Evolutionary conservation across 257 asterid species (phyloP).

Genomic region (Solanum neorickii): DNA sequence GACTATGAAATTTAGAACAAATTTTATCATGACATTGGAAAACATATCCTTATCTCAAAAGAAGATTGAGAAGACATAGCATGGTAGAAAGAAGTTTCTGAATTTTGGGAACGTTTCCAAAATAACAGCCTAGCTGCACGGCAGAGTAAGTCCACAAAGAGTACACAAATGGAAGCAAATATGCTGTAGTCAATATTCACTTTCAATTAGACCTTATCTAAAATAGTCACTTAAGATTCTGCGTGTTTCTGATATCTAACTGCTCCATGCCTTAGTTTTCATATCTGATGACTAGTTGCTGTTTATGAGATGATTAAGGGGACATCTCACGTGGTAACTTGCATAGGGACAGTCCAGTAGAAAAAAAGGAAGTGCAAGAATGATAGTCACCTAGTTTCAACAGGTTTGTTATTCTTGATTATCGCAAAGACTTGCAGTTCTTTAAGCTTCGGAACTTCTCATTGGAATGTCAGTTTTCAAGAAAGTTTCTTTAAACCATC

Average conservation of each 20-base stretch:
- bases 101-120: no score
- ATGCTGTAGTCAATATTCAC: neutral
- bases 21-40: no score
- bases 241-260: neutral
- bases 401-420: constrained; percentile 12
- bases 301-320: neutral
- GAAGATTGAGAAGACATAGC: no score
- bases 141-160: neutral
- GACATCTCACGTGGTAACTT: neutral
- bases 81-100: no score
- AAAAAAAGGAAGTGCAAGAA: constrained; percentile 3
- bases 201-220: neutral
- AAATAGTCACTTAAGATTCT: neutral
- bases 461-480: neutral
- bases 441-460: neutral
- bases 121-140: neutral
- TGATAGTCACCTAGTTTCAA: neutral
- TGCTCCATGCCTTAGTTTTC: neutral
- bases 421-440: neutral
- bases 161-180: neutral
- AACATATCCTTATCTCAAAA: no score
- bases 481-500: neutral
- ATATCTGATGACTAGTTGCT: neutral
- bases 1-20: no score
- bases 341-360: constrained; percentile 1